phyloP scores from a whole-genome alignment of 345 rosid genomes.

The Sapria himalayana region DNA sequence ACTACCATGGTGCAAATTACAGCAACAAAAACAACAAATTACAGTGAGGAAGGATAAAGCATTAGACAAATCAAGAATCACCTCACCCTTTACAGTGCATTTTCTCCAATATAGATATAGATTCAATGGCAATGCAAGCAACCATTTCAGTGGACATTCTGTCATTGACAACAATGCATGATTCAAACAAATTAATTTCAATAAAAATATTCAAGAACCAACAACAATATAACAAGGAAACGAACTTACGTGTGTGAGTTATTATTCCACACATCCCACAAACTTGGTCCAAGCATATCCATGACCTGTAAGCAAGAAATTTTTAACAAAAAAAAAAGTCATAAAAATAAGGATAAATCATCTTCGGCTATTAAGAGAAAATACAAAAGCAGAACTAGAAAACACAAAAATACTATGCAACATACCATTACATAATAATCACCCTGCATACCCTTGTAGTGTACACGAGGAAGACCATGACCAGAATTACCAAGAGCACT shows the following conservation, averaged over 20 bases:
- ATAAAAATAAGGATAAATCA: slow-evolving; percentile 9
- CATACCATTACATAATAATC: slow-evolving; percentile 87
- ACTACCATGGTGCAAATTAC: no score
- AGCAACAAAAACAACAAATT: not conserved
- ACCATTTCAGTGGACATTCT: slow-evolving; percentile 82
- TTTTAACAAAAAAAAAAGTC: not conserved
- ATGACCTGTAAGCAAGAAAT: slow-evolving; percentile 33
- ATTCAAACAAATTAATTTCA: no score
- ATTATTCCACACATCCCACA: slow-evolving; percentile 96
- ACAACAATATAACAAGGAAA: not conserved
- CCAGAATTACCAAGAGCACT: slow-evolving; percentile 29
- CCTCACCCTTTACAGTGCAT: slow-evolving; percentile 71
- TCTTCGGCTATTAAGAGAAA: not conserved
- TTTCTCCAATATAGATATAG: slow-evolving; percentile 77
- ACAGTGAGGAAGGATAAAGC: not conserved
- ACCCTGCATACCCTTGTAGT: slow-evolving; percentile 85
- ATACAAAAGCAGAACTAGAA: not conserved
- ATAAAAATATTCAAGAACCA: not conserved
- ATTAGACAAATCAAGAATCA: not conserved
- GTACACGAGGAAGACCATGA: slow-evolving; percentile 78
- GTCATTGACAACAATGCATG: no score
- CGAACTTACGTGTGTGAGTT: slow-evolving; percentile 75
- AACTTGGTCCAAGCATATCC: slow-evolving; percentile 97
- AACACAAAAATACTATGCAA: not conserved
- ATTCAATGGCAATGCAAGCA: slow-evolving; percentile 89